Evolutionary conservation across 163 green algal species (phyloP), one percentile per base, ranked within the genome.

Genomic region (Chlamydomonas reinhardtii): DNA sequence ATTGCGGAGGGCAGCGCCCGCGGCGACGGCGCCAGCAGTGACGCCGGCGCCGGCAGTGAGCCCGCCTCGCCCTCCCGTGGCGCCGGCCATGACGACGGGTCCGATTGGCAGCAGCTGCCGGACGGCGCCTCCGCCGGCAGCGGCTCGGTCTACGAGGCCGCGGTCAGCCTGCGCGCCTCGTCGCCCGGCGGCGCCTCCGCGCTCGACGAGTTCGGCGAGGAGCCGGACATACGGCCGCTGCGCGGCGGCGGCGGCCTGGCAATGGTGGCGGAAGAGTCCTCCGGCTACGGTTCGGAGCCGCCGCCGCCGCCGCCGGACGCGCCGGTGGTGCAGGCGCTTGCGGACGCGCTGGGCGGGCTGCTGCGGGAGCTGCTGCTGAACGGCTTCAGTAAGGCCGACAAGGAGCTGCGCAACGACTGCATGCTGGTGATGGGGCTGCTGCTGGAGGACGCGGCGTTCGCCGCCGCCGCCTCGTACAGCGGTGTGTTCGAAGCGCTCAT

Each of bases 341-440:
- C 74, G 0, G 17, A 80, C 27, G 78, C 85, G 48, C 82, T 91
- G 56, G 31, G 35, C 25, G 48, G 25, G 35, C 62, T 91, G 65
- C 81, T 90, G 35, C 66, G 66, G 25, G 74, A 48, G 31, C 72
- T 89, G 68, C 78, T 91, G 27, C 31, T 59, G 24, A 61, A 56
- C 37, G 83, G 84, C 32, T 94, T 87, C 72, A 84, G 62, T 56
- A 64, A 56, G 25, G 64, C 79, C 2, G 91, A 91, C 73, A 94
- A 93, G 66, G 86, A 95, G 85, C 83, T 91, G 65, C 87, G 92
- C 17, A 95, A 95, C 66, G 91, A 95, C 74, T 39, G 89, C 15
- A 69, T 94, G 37, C 83, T 91, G 32, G 89, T 91, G 0, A 34
- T 85, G 17, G 87, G 72, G 52, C 80, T 93, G 39, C 69, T 93